Percentiles rank a stretch among this genome's conserved stretches.
These are phyloP conservation scores for Discostella stelligera DNA, from an alignment of 352 stramenopile genomes.

Conservation along the genomic window DNA sequence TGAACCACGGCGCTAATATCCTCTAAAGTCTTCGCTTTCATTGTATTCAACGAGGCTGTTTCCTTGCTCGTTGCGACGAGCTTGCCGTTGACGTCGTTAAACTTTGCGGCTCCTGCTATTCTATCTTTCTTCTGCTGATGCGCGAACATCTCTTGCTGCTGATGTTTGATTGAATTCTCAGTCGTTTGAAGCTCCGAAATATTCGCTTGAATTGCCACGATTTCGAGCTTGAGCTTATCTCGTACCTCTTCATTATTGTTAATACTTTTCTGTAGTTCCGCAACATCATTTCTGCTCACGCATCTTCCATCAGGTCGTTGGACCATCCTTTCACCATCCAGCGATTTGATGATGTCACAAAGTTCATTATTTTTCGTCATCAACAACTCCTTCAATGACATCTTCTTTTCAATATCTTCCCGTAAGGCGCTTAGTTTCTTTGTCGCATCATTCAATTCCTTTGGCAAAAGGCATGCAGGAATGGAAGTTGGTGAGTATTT, in stretches of 20 bases:
- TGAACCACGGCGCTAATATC: constrained; percentile 90
- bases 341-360: constrained; percentile 9
- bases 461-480: neutral
- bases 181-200: constrained; percentile 89
- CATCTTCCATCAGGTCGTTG: constrained; percentile 10
- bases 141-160: constrained; percentile 85
- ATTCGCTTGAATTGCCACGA: constrained; percentile 86
- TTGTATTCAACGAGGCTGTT: constrained; percentile 88
- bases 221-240: constrained; percentile 62
- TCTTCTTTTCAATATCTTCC: constrained; percentile 18
- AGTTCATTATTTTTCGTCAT: constrained; percentile 19
- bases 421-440: constrained; percentile 14
- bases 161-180: constrained; percentile 88
- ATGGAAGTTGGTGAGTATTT: neutral
- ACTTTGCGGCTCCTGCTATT: constrained; percentile 82
- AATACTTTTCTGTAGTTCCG: constrained; percentile 13
- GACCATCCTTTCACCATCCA: neutral
- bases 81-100: constrained; percentile 84
- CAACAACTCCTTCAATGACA: constrained; percentile 23
- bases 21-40: constrained; percentile 90
- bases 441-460: constrained; percentile 23
- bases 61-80: constrained; percentile 87
- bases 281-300: constrained; percentile 9
- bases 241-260: constrained; percentile 7
- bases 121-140: constrained; percentile 86